A percentile compares a stretch with the other conserved stretches of the same genome.
These are phyloP conservation scores for Peronospora belbahrii DNA, from an alignment of 352 stramenopile species.

Conservation along the genomic window DNA sequence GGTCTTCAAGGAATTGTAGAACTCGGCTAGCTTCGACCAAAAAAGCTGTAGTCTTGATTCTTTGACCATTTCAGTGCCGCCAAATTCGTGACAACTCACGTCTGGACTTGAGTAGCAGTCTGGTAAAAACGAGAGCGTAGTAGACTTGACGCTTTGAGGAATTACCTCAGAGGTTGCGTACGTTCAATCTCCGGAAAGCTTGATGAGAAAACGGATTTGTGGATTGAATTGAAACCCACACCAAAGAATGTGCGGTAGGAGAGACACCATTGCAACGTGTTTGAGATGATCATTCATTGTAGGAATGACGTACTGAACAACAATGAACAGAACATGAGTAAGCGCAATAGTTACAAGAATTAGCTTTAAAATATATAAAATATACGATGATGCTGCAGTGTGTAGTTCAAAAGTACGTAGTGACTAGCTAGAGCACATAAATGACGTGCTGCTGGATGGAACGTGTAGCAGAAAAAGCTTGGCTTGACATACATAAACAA, in stretches of 20 bases:
- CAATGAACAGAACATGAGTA: too few species aligned
- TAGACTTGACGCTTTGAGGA: constrained; percentile 13
- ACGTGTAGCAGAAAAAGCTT: neutral
- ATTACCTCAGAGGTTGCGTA: too few species aligned
- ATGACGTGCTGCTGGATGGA: neutral
- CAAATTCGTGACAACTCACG: constrained; percentile 11
- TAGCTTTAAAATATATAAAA: constrained; percentile 7
- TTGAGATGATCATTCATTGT: too few species aligned
- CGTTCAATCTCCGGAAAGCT: constrained; percentile 32
- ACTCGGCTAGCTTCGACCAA: neutral
- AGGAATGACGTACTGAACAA: too few species aligned
- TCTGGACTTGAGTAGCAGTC: constrained; percentile 14
- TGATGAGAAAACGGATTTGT: constrained; percentile 55
- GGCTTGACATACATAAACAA: neutral
- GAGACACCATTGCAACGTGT: too few species aligned
- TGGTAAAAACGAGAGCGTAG: constrained; percentile 12
- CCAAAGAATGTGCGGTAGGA: too few species aligned
- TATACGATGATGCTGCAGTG: constrained; percentile 4
- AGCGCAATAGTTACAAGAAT: constrained; percentile 26
- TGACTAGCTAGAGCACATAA: too few species aligned
- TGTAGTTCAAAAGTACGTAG: constrained; percentile 1
- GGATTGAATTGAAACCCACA: constrained; percentile 50
- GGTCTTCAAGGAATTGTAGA: constrained; percentile 28
- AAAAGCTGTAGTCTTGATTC: constrained; percentile 11
- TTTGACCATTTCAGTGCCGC: neutral